Conservation (phyloP, 768 basidiomycete genomes). For the Phlegmacium glaucopus region DNA sequence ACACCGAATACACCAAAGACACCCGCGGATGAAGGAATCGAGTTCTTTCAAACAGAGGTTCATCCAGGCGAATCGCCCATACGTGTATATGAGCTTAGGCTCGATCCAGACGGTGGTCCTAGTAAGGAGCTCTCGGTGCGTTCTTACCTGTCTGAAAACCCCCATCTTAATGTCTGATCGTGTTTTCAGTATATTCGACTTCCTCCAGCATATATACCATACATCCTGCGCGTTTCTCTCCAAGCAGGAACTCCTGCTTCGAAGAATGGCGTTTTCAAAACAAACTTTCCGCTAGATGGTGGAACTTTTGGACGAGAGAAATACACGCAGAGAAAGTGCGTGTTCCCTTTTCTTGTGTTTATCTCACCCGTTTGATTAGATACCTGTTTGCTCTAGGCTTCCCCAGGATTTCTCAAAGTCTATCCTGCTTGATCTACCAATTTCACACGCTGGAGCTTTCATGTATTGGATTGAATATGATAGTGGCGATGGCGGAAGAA, state of each 20-base stretch:
- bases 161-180: slow-evolving; percentile 9
- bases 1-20: slow-evolving; percentile 84
- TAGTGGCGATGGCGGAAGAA: slow-evolving; percentile 53
- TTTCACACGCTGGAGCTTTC: slow-evolving; percentile 96
- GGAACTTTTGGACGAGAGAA: slow-evolving; percentile 75
- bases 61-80: slow-evolving; percentile 59
- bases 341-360: slow-evolving; percentile 8
- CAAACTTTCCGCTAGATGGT: slow-evolving; percentile 95
- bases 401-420: slow-evolving; percentile 87
- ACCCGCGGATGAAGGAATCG: slow-evolving; percentile 89
- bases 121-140: slow-evolving; percentile 79
- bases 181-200: slow-evolving; percentile 83
- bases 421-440: slow-evolving; percentile 91
- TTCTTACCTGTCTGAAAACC: slow-evolving; percentile 9
- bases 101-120: slow-evolving; percentile 92
- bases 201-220: slow-evolving; percentile 85
- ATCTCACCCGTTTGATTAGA: slow-evolving; percentile 14
- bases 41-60: slow-evolving; percentile 70
- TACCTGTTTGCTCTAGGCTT: slow-evolving; percentile 44
- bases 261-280: slow-evolving; percentile 89
- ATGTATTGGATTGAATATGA: slow-evolving; percentile 95
- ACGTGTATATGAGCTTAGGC: slow-evolving; percentile 78
- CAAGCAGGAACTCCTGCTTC: slow-evolving; percentile 91
- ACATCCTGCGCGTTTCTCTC: slow-evolving; percentile 86
- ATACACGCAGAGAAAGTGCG: slow-evolving; percentile 76